phyloP scores from a whole-genome alignment of 169 alveolate species.

The Plasmodium chabaudi region DNA sequence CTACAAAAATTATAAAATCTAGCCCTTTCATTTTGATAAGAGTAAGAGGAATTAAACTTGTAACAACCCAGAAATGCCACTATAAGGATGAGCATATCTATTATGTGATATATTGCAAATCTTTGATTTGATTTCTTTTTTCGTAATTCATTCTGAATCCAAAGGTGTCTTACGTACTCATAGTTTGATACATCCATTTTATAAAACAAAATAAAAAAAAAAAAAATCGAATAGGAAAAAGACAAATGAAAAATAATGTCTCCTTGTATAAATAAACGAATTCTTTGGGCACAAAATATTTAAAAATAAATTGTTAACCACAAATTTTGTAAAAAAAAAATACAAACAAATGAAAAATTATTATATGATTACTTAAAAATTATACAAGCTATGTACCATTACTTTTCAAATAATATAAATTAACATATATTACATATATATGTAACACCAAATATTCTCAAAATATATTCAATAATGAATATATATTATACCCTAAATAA shows the following conservation, averaged over 20 bases:
- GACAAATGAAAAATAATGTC: neutral
- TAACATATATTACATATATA: too few relatives aligned
- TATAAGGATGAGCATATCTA: constrained; percentile 22
- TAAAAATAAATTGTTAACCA: too few relatives aligned
- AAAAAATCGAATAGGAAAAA: neutral
- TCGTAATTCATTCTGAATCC: constrained; percentile 43
- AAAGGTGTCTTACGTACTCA: constrained; percentile 36
- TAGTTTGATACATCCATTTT: constrained; percentile 65
- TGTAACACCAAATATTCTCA: too few relatives aligned
- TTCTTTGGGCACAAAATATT: too few relatives aligned
- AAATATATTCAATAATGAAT: too few relatives aligned
- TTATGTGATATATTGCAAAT: constrained; percentile 42
- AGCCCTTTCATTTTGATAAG: constrained; percentile 22
- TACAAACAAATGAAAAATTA: too few relatives aligned
- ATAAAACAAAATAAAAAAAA: neutral
- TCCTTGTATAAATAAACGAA: neutral
- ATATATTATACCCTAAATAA: too few relatives aligned
- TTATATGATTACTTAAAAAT: too few relatives aligned
- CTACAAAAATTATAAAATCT: constrained; percentile 36
- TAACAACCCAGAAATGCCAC: constrained; percentile 30
- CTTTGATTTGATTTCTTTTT: constrained; percentile 20
- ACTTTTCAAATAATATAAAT: too few relatives aligned
- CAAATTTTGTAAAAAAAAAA: too few relatives aligned
- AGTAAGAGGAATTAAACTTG: constrained; percentile 7
- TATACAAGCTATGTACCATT: too few relatives aligned